Evolutionary conservation across 345 rosid genomes (phyloP).

Genomic region (Corymbia maculata): DNA sequence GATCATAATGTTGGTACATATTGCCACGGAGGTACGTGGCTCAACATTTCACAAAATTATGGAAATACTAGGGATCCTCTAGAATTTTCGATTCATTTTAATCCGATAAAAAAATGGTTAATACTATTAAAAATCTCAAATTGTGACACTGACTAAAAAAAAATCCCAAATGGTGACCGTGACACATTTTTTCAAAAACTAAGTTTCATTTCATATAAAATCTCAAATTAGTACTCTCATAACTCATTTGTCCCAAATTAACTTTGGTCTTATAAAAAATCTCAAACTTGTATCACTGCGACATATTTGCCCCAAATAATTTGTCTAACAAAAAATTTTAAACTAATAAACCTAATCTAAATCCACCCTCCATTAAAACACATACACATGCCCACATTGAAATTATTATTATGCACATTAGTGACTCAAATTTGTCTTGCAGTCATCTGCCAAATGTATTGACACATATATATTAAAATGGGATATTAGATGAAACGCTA

Average conservation of each 20-base stretch:
- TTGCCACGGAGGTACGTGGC: background rate
- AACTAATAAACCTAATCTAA: accelerated
- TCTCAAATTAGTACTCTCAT: accelerated
- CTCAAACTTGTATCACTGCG: accelerated
- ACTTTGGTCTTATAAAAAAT: background rate
- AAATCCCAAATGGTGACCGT: accelerated
- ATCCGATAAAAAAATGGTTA: background rate
- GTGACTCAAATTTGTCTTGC: background rate
- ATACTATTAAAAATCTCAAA: background rate
- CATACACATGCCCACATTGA: accelerated
- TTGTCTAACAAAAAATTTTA: background rate
- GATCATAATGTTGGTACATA: background rate
- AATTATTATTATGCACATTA: accelerated
- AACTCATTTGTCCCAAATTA: background rate
- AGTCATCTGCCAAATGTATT: accelerated
- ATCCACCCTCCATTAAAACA: accelerated
- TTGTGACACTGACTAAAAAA: no score
- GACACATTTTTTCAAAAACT: background rate
- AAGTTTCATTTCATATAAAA: accelerated
- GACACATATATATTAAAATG: background rate
- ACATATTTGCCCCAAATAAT: background rate
- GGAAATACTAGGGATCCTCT: background rate
- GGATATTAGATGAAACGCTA: background rate
- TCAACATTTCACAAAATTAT: background rate
- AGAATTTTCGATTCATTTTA: background rate